Evolutionary conservation across 148 eudicot species (phyloP).

Genomic region (Beta vulgaris): DNA sequence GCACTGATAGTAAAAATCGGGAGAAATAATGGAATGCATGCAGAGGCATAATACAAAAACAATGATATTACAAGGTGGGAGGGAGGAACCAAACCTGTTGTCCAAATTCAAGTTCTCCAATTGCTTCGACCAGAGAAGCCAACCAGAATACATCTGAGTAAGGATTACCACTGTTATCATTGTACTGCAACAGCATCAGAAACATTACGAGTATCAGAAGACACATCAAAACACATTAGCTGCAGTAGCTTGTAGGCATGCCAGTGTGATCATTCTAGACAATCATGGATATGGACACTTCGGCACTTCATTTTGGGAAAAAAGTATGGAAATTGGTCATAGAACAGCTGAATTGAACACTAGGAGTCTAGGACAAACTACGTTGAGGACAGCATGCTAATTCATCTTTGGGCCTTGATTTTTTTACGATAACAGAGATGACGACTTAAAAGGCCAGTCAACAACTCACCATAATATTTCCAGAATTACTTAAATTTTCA

Average conservation of each 20-base stretch:
- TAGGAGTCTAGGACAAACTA: too few species aligned
- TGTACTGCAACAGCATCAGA: conserved; percentile 51
- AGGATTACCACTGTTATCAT: conserved; percentile 91
- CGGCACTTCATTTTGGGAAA: too few species aligned
- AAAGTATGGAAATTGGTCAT: too few species aligned
- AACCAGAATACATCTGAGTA: conserved; percentile 93
- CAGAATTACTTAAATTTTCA: background rate
- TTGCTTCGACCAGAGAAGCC: conserved; percentile 81
- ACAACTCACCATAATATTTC: background rate
- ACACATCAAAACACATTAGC: background rate
- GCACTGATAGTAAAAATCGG: background rate
- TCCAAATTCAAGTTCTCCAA: conserved; percentile 98
- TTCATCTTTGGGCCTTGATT: background rate
- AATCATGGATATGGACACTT: too few species aligned
- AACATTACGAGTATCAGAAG: background rate
- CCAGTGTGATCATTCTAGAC: background rate
- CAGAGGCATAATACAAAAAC: background rate
- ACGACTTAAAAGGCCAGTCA: background rate
- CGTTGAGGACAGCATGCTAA: background rate
- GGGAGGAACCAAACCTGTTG: conserved; percentile 57
- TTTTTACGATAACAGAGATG: background rate
- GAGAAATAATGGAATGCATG: background rate
- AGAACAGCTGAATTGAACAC: too few species aligned
- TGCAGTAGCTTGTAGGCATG: background rate
- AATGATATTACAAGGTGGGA: background rate